Conservation (phyloP, 2,329 filamentous ascomycete genomes). For the Diatrype stigma region DNA sequence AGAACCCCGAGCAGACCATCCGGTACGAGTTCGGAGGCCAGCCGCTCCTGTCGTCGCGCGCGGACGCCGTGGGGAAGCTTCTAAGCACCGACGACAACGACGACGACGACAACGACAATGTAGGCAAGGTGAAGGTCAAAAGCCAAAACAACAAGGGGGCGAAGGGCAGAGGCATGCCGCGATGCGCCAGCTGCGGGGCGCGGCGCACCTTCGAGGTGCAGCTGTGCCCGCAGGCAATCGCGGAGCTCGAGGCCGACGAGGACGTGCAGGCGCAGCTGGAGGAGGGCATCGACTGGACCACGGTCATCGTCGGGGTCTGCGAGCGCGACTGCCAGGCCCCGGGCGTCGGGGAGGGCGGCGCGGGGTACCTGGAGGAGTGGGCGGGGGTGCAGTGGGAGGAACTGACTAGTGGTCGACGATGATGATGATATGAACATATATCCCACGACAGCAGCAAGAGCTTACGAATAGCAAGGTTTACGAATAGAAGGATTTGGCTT, state of each 20-base stretch:
- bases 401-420: slow-evolving; percentile 28
- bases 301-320: slow-evolving; percentile 82
- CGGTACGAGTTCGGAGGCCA: slow-evolving; percentile 72
- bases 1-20: slow-evolving; percentile 80
- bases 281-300: slow-evolving; percentile 98
- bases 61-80: slow-evolving; percentile 67
- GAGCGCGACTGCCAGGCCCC: slow-evolving; percentile 67
- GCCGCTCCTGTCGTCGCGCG: slow-evolving; percentile 76
- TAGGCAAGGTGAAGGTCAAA: too few species aligned
- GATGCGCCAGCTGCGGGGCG: slow-evolving; percentile 72
- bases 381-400: slow-evolving; percentile 98
- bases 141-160: too few species aligned
- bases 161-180: slow-evolving; percentile 57
- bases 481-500: too few species aligned
- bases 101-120: too few species aligned
- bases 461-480: too few species aligned
- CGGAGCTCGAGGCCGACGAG: slow-evolving; percentile 77
- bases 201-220: slow-evolving; percentile 85
- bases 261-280: slow-evolving; percentile 45
- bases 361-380: slow-evolving; percentile 91
- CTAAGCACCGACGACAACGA: slow-evolving; percentile 43
- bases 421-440: too few species aligned
- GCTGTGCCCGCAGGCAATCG: slow-evolving; percentile 85
- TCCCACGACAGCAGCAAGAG: too few species aligned
- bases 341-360: slow-evolving; percentile 55